Evolutionary conservation across 441 rosid species (phyloP), one percentile per base, ranked within the genome.

Genomic region (Biscutella laevigata): DNA sequence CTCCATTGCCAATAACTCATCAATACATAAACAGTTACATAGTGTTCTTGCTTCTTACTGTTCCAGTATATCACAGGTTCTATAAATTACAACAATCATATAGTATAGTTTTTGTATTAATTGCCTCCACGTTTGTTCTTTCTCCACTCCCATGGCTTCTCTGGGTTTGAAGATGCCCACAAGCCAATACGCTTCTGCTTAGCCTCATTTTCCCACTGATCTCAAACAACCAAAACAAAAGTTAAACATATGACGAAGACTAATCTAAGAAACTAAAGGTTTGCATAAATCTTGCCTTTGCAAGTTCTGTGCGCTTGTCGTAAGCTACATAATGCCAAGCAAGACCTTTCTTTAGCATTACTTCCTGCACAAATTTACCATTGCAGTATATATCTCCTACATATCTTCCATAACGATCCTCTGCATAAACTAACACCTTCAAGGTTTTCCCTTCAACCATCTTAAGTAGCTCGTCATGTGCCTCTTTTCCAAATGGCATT

Each of bases 121-220:
- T 51, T 58, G 20, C 70, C 67, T 45, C 71, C 73, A 13, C 88
- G 81, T 55, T 57, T 76, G 51, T 77, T 64, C 61, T 74, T 81
- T 51, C 95, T 78, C 81, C 85, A 83, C 4, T 85, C 80, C 96
- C 95, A 85, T 51, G 95, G 95, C 62, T 79, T 66, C 71, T 83
- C 75, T 9, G 92, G 96, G 66, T 85, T 77, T 7, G 79, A 34
- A 19, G 80, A 61, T 7, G 83, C 72, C 96, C 91, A 88, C 57
- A 88, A 70, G n/a, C 92, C 96, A 6, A 70, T 19, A 6, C 81
- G 71, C 61, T 79, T 81, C 6, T 66, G 74, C 41, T 75, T 67
- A 33, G 94, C 96, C 44, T 79, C 79, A 7, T 62, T 70, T 63
- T 91, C 94, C 98, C 98, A 91, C 96, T 88, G 62, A 12, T 38